phyloP scores from a whole-genome alignment of 208 protist genomes.

The Trichomonas gallinae region DNA sequence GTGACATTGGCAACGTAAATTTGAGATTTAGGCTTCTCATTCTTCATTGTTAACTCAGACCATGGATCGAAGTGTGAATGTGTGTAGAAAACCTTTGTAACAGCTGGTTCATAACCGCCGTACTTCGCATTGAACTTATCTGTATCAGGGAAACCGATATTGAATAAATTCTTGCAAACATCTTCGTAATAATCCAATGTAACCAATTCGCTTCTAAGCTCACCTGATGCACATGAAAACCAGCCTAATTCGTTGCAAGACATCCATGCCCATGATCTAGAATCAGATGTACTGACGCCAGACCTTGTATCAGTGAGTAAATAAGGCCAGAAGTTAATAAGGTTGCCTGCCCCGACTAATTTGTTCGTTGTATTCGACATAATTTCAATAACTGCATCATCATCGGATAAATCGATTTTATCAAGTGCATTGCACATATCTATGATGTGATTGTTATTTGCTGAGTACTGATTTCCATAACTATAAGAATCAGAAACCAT shows the following conservation, averaged over 20 bases:
- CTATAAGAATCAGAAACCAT: not conserved
- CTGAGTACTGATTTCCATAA: not conserved
- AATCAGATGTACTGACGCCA: no score
- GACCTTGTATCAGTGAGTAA: not conserved
- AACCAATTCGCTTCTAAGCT: not conserved
- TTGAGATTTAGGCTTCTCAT: not conserved
- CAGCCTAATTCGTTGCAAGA: not conserved
- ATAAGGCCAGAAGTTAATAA: not conserved
- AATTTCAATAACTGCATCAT: not conserved
- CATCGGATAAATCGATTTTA: not conserved
- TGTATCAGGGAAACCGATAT: not conserved
- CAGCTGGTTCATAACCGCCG: not conserved
- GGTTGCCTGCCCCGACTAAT: not conserved
- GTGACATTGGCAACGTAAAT: not conserved
- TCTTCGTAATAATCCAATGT: not conserved
- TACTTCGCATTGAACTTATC: not conserved
- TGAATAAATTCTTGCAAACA: not conserved
- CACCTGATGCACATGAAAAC: not conserved
- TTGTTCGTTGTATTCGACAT: not conserved
- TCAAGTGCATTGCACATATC: not conserved
- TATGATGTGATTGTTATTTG: not conserved
- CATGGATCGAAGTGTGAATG: not conserved
- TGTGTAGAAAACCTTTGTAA: not conserved
- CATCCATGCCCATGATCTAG: not conserved
- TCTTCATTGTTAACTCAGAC: not conserved